Evolutionary conservation across 768 basidiomycete genomes (phyloP).

Genomic region (Mycena haematopus): DNA sequence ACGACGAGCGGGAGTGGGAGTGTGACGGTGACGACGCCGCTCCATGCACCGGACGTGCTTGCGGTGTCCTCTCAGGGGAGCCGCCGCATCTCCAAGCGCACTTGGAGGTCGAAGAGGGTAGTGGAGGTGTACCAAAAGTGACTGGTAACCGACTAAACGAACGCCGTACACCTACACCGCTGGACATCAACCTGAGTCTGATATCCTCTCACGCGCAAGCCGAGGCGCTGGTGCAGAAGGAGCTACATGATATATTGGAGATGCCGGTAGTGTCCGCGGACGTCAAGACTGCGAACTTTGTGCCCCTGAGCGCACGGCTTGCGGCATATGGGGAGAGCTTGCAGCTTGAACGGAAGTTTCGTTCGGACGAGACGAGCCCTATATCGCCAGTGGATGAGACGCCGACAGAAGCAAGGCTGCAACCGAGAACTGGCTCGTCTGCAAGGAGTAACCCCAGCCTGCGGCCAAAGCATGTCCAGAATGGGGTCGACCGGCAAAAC

Average conservation of each 20-base stretch:
- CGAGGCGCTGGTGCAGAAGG: constrained; percentile 77
- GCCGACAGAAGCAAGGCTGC: constrained; percentile 12
- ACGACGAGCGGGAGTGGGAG: constrained; percentile 50
- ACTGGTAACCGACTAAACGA: constrained; percentile 34
- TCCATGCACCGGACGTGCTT: constrained; percentile 23
- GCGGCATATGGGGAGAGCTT: constrained; percentile 91
- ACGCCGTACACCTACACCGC: constrained; percentile 48
- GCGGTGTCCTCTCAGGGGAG: constrained; percentile 21
- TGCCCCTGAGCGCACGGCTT: constrained; percentile 80
- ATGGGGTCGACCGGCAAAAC: constrained; percentile 33
- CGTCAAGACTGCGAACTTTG: constrained; percentile 50
- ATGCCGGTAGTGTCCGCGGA: constrained; percentile 51
- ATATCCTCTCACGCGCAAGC: constrained; percentile 87
- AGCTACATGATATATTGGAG: constrained; percentile 74
- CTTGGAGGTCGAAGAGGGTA: constrained; percentile 17
- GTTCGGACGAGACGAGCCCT: constrained; percentile 50
- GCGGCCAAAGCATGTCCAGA: background rate
- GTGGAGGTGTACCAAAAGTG: background rate
- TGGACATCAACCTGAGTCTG: constrained; percentile 64
- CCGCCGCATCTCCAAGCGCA: constrained; percentile 10
- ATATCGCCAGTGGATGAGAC: constrained; percentile 20
- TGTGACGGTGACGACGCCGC: constrained; percentile 45
- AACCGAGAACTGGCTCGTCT: background rate
- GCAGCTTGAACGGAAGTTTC: constrained; percentile 75
- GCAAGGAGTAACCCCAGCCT: background rate